Conservation (phyloP, 2,329 filamentous ascomycete species). For the Chrysosphaeria jannelii region DNA sequence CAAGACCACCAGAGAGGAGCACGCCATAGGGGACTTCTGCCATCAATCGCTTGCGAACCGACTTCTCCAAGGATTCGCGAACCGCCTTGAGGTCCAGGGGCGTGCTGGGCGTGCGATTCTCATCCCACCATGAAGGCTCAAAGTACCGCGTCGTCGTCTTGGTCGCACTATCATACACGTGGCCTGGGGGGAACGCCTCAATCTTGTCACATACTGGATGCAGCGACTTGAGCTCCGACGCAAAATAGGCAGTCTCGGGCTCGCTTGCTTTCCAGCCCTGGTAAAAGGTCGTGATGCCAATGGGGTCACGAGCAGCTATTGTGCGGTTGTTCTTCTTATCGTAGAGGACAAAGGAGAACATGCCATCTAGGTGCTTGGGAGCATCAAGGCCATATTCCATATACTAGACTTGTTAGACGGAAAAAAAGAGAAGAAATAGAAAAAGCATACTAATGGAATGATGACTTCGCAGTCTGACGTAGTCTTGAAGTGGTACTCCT, state of each 20-base stretch:
- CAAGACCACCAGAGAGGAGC: conserved; percentile 73
- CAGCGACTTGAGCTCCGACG: conserved; percentile 84
- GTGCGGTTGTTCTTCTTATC: conserved; percentile 84
- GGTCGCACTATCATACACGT: conserved; percentile 86
- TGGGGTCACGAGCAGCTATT: conserved; percentile 81
- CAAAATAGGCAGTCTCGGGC: conserved; percentile 72
- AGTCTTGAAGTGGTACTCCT: conserved; percentile 87
- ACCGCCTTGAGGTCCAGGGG: conserved; percentile 64
- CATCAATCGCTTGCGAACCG: conserved; percentile 92
- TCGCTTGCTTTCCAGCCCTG: conserved; percentile 69
- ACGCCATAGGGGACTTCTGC: conserved; percentile 96
- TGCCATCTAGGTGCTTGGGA: conserved; percentile 82
- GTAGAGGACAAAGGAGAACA: conserved; percentile 98
- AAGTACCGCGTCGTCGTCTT: conserved; percentile 66
- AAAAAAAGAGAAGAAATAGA: neutral
- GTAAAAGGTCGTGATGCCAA: conserved; percentile 93
- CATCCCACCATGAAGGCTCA: conserved; percentile 78
- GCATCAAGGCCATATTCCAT: conserved; percentile 76
- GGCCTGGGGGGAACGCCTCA: conserved; percentile 74
- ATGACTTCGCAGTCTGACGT: conserved; percentile 97
- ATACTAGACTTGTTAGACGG: conserved; percentile 27
- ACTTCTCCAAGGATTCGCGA: conserved; percentile 56
- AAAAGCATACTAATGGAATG: conserved; percentile 53
- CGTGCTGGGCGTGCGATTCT: conserved; percentile 41
- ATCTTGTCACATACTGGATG: conserved; percentile 88